Percentiles rank a stretch among this genome's conserved stretches.
These are phyloP conservation scores for Colletotrichum nymphaeae DNA, from an alignment of 2,329 filamentous ascomycete species.

Conservation along the genomic window DNA sequence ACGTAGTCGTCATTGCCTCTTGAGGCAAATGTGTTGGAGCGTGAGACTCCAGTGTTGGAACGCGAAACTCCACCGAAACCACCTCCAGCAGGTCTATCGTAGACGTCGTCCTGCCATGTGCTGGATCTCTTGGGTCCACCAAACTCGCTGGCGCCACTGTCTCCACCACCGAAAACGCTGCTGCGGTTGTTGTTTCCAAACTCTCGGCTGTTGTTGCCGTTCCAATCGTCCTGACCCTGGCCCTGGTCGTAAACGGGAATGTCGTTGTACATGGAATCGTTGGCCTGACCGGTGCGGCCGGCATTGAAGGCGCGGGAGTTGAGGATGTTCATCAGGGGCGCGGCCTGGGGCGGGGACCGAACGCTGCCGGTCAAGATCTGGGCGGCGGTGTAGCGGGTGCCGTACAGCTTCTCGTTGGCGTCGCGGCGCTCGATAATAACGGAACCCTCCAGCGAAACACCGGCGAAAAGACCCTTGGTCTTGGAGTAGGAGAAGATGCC, in stretches of 20 bases:
- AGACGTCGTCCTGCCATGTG: constrained; percentile 82
- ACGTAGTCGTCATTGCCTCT: constrained; percentile 61
- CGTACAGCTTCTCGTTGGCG: constrained; percentile 97
- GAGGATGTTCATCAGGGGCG: constrained; percentile 85
- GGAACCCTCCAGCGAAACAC: constrained; percentile 92
- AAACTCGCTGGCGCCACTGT: constrained; percentile 57
- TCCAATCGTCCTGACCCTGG: constrained; percentile 87
- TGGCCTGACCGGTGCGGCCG: constrained; percentile 50
- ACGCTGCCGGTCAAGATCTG: constrained; percentile 86
- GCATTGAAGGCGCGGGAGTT: constrained; percentile 88
- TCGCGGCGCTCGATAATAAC: constrained; percentile 95
- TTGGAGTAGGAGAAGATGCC: constrained; percentile 98
- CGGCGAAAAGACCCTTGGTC: constrained; percentile 96
- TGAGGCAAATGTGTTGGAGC: constrained; percentile 64
- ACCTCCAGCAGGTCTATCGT: constrained; percentile 66
- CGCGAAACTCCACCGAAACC: constrained; percentile 49
- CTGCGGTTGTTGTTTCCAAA: constrained; percentile 54
- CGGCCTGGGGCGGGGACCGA: constrained; percentile 82
- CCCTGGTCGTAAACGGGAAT: constrained; percentile 87
- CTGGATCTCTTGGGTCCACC: constrained; percentile 70
- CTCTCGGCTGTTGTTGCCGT: constrained; percentile 79
- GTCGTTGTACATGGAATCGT: constrained; percentile 90
- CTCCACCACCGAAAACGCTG: constrained; percentile 48
- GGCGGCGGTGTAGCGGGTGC: constrained; percentile 80
- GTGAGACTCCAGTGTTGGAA: constrained; percentile 61